phyloP scores from a whole-genome alignment of 2,329 filamentous ascomycete genomes.

The Talaromyces sp. region DNA sequence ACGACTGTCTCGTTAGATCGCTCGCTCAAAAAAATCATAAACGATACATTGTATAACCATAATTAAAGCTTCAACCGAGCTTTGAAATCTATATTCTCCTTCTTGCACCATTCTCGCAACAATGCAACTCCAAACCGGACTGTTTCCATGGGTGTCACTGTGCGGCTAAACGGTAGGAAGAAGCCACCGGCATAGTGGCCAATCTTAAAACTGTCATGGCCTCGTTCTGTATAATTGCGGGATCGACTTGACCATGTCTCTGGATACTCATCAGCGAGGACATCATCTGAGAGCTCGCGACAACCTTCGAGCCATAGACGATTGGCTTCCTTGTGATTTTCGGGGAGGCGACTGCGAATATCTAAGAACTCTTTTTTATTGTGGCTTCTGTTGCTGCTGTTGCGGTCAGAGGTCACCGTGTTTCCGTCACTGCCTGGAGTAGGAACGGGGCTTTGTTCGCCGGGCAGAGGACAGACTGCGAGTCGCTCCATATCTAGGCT shows the following conservation, averaged over 20 bases:
- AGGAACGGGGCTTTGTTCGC: conserved; percentile 38
- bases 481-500: conserved; percentile 45
- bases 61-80: conserved; percentile 39
- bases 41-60: conserved; percentile 9
- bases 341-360: conserved; percentile 39
- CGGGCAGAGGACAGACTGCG: conserved; percentile 38
- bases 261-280: conserved; percentile 42
- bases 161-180: conserved; percentile 44
- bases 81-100: conserved; percentile 46
- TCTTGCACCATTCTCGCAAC: conserved; percentile 46
- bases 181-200: conserved; percentile 38
- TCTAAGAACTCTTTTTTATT: conserved; percentile 39
- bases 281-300: conserved; percentile 39
- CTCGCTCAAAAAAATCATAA: neutral
- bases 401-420: conserved; percentile 27
- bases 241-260: conserved; percentile 43
- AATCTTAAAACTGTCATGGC: conserved; percentile 32
- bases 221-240: conserved; percentile 36
- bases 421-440: conserved; percentile 45
- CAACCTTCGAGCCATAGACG: conserved; percentile 44
- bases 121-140: conserved; percentile 45
- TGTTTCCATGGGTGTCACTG: conserved; percentile 44
- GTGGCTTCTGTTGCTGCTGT: conserved; percentile 37
- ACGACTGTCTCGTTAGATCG: neutral
- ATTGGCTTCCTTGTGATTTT: conserved; percentile 42